Base-by-base conservation (phyloP, 192 early-diverging fungal genomes). In the Rhizophagus clarus region DNA sequence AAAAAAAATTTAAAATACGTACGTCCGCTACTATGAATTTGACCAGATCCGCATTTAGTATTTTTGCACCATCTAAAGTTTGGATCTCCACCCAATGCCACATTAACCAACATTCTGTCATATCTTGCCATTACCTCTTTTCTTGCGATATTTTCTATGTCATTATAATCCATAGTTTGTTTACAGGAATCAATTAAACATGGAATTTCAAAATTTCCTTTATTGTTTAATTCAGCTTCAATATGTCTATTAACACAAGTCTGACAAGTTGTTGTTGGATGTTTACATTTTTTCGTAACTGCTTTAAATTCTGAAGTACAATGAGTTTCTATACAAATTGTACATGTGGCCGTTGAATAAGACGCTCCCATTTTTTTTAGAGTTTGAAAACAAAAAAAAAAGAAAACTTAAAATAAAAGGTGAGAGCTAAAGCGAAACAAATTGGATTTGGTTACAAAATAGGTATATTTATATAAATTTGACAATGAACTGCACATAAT, bases 51-150 rank as follows among this genome's bases (percentile, higher is more conserved):
- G 42, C 77, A 79, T 14, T 22, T 45, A 6, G 51, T 0, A 71
- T 79, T 79, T 61, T 66, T 68, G 29, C 77, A 79, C 77, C 77
- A 79, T 71, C 49, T 61, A 61, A 79, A 79, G 42, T 79, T 66
- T 34, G 66, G 49, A 47, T 60, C 56, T 10, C 12, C 8, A 10
- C n/a, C 12, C 9, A 79, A 40, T 9, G 29, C 77, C 2, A 10
- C 9, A 26, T 20, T 28, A 32, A 79, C 17, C 20, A 66, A 40
- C 12, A 79, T 28, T 11, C 14, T 34, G 12, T 79, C 63, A 79
- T 26, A 79, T 42, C 77, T 69, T 29, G 42, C 31, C 61, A 71
- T 72, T 7, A 71, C 31, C 22, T 69, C 47, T 24, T 61, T 45
- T 2, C 17, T 56, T 5, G 31, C 42, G 2, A 72, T 17, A 34